Base-by-base conservation (phyloP, 768 basidiomycete species). In the Suillus ampliporus region DNA sequence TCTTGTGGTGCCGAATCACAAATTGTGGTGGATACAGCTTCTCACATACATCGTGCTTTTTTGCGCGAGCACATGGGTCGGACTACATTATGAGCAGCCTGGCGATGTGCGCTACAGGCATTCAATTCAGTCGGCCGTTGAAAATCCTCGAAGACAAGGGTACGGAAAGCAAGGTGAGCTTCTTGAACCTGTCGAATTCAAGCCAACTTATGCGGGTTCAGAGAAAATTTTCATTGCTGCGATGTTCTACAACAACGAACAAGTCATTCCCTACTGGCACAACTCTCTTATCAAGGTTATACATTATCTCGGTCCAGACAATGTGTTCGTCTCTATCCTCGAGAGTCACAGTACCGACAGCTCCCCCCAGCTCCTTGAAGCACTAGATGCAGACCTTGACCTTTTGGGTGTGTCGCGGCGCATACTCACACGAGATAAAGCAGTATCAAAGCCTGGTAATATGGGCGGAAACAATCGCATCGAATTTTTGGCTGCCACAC, bases 311-410 rank as follows among this genome's bases (percentile, higher is more conserved):
- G 82, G 82, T n/a, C 48, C 69, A 5, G 76, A 77, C 60, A 80
- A 82, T 46, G 77, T 79, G 50, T 82, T 76, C 59, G 74, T 78
- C 17, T 80, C 78, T 37, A 68, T 80, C 51, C 68, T 80, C 56
- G 80, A 81, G 68, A 79, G 77, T 35, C 69, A 76, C 60, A 78
- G 74, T 38, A 59, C 35, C 41, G 79, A 80, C 65, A 46, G 60
- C 37, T 74, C 76, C 2, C 71, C 76, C 8, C 61, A 69, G 7
- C 70, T 77, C 14, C 73, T 80, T 7, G 63, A 66, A 14, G 66
- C 50, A 8, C 69, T 77, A n/a, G 71, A 71, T 38, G 34, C 37
- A 11, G 61, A 63, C 9, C 71, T 80, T 23, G 60, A 65, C 15
- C 35, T 41, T 2, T 62, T 71, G 51, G 60, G 66, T 37, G 71